Evolutionary conservation across 805 yeast genomes (phyloP).

Genomic region (Candida rishiriensis): DNA sequence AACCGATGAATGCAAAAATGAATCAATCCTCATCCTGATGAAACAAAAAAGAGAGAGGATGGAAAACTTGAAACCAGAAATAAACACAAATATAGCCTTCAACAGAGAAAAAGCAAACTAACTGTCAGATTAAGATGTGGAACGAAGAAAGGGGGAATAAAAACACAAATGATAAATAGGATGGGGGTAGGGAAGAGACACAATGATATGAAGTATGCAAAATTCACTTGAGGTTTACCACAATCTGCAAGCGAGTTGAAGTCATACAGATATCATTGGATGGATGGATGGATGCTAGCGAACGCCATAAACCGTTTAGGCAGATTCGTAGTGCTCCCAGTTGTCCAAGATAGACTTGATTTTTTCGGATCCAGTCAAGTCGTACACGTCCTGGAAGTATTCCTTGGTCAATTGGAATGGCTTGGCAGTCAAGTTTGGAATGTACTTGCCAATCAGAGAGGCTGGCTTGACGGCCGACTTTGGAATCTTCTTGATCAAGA

Average conservation of each 20-base stretch:
- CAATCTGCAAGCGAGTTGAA: no score
- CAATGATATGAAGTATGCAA: no score
- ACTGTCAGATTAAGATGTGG: not conserved
- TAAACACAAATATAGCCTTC: not conserved
- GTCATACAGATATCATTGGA: no score
- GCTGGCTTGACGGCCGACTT: constrained; percentile 94
- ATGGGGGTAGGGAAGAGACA: not conserved
- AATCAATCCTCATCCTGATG: not conserved
- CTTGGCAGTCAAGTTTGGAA: constrained; percentile 97
- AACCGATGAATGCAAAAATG: not conserved
- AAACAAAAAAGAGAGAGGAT: not conserved
- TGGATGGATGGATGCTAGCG: no score
- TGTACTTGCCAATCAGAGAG: constrained; percentile 88
- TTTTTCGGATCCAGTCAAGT: constrained; percentile 85
- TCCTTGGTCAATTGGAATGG: constrained; percentile 96
- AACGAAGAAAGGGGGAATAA: not conserved
- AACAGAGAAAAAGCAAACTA: not conserved
- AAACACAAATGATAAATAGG: not conserved
- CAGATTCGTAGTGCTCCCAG: constrained; percentile 81
- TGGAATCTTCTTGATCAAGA: constrained; percentile 92
- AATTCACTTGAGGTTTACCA: no score
- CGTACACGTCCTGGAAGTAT: constrained; percentile 94
- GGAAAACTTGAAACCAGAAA: not conserved
- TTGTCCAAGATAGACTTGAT: constrained; percentile 86
- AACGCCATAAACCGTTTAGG: constrained; percentile 25